phyloP scores from a whole-genome alignment of 2,329 filamentous ascomycete species.

The Mollisiaceae sp. region DNA sequence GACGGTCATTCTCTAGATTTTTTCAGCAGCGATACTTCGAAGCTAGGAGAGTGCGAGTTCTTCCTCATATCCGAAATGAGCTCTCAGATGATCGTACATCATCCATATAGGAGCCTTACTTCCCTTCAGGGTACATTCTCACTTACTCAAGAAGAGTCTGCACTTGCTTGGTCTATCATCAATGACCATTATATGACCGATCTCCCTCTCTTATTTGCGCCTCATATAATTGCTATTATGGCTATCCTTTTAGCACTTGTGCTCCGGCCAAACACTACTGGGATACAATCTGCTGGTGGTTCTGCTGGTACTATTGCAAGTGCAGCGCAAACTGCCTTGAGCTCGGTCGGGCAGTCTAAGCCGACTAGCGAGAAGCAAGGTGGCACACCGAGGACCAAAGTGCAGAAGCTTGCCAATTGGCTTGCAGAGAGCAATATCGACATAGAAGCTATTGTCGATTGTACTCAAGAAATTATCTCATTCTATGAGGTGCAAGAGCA shows the following conservation, averaged over 20 bases:
- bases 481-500: slow-evolving; percentile 62
- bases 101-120: slow-evolving; percentile 71
- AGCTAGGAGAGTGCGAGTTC: slow-evolving; percentile 78
- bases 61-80: slow-evolving; percentile 75
- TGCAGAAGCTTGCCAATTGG: slow-evolving; percentile 67
- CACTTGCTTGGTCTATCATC: slow-evolving; percentile 71
- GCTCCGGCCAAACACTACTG: slow-evolving; percentile 61
- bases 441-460: slow-evolving; percentile 71
- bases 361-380: slow-evolving; percentile 30
- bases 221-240: slow-evolving; percentile 72
- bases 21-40: slow-evolving; percentile 67
- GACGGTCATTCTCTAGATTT: slow-evolving; percentile 52
- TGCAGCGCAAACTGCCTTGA: slow-evolving; percentile 42
- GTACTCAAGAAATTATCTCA: slow-evolving; percentile 74
- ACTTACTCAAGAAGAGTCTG: slow-evolving; percentile 66
- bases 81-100: slow-evolving; percentile 75
- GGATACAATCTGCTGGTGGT: slow-evolving; percentile 48
- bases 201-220: slow-evolving; percentile 68
- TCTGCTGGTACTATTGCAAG: slow-evolving; percentile 43
- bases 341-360: slow-evolving; percentile 37
- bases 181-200: slow-evolving; percentile 79
- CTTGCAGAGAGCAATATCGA: slow-evolving; percentile 73
- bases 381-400: slow-evolving; percentile 36
- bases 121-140: slow-evolving; percentile 65
- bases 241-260: slow-evolving; percentile 73